Conservation (phyloP, 2,329 filamentous ascomycete genomes). For the Daldinia sp. region DNA sequence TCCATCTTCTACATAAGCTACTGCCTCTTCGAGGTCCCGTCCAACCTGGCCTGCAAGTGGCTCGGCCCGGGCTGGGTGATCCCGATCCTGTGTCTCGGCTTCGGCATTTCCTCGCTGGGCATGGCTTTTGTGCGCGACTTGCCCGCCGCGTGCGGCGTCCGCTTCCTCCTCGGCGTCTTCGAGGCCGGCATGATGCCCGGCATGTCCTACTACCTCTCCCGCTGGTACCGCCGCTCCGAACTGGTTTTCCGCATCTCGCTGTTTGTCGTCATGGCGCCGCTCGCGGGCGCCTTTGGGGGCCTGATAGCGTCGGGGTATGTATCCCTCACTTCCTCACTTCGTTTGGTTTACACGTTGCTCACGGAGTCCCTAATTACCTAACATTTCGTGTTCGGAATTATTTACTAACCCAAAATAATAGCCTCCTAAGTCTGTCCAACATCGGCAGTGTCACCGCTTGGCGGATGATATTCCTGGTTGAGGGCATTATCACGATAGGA, state of each 20-base stretch:
- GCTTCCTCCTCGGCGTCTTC: slow-evolving; percentile 73
- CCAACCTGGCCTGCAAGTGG: slow-evolving; percentile 73
- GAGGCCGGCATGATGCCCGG: slow-evolving; percentile 79
- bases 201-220: slow-evolving; percentile 75
- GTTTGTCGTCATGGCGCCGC: slow-evolving; percentile 74
- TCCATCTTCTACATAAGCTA: slow-evolving; percentile 77
- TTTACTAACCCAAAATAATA: background rate
- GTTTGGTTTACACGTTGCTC: background rate
- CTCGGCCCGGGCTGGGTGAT: slow-evolving; percentile 78
- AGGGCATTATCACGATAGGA: slow-evolving; percentile 61
- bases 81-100: slow-evolving; percentile 67
- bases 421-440: slow-evolving; percentile 66
- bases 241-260: slow-evolving; percentile 72
- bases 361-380: too few relatives aligned
- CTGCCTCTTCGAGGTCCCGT: slow-evolving; percentile 76
- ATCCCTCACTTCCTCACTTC: background rate
- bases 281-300: slow-evolving; percentile 76
- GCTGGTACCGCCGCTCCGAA: slow-evolving; percentile 76
- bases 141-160: slow-evolving; percentile 62
- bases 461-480: slow-evolving; percentile 47
- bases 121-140: slow-evolving; percentile 71
- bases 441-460: slow-evolving; percentile 51
- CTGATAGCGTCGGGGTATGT: slow-evolving; percentile 63
- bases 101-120: slow-evolving; percentile 69
- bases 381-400: too few relatives aligned